These are phyloP conservation scores for Lecanicillium sp. DNA, from an alignment of 2,329 filamentous ascomycete species.

Conservation along the genomic window DNA sequence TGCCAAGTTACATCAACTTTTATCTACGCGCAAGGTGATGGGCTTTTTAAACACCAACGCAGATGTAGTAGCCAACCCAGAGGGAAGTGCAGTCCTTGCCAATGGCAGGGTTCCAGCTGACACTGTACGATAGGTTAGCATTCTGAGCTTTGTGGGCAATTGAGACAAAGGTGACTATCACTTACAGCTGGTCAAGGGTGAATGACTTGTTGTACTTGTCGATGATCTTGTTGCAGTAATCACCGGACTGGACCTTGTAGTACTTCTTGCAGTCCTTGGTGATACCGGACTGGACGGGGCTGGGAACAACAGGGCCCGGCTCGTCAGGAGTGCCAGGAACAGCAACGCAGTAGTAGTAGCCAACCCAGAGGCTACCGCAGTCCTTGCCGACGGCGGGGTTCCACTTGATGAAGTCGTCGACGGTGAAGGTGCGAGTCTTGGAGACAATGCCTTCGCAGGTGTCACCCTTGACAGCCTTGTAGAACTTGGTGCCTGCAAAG, in stretches of 20 bases:
- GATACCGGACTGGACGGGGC: slow-evolving; percentile 7
- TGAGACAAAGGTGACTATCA: no score
- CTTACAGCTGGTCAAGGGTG: slow-evolving; percentile 8
- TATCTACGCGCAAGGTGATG: background rate
- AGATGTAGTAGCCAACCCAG: slow-evolving; percentile 13
- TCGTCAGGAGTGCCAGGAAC: slow-evolving; percentile 12
- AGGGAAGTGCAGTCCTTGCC: slow-evolving; percentile 9
- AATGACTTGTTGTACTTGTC: slow-evolving; percentile 10
- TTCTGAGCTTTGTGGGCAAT: background rate
- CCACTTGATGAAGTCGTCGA: slow-evolving; percentile 9
- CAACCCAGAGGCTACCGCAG: slow-evolving; percentile 13
- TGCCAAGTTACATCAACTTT: background rate
- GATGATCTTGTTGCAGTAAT: slow-evolving; percentile 15
- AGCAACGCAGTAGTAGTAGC: slow-evolving; percentile 13
- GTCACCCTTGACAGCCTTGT: slow-evolving; percentile 18
- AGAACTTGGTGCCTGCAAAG: slow-evolving; percentile 10
- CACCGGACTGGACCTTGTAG: slow-evolving; percentile 16
- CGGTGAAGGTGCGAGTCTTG: slow-evolving; percentile 22
- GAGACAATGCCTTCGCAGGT: slow-evolving; percentile 22
- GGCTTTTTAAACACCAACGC: slow-evolving; percentile 1
- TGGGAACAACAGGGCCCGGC: slow-evolving; percentile 1
- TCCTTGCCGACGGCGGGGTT: slow-evolving; percentile 13
- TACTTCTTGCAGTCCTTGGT: slow-evolving; percentile 13
- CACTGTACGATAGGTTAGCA: background rate
- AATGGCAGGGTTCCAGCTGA: slow-evolving; percentile 13